These are phyloP conservation scores for Ceratocystis colombiana DNA, from an alignment of 2,329 filamentous ascomycete genomes.

Conservation along the genomic window DNA sequence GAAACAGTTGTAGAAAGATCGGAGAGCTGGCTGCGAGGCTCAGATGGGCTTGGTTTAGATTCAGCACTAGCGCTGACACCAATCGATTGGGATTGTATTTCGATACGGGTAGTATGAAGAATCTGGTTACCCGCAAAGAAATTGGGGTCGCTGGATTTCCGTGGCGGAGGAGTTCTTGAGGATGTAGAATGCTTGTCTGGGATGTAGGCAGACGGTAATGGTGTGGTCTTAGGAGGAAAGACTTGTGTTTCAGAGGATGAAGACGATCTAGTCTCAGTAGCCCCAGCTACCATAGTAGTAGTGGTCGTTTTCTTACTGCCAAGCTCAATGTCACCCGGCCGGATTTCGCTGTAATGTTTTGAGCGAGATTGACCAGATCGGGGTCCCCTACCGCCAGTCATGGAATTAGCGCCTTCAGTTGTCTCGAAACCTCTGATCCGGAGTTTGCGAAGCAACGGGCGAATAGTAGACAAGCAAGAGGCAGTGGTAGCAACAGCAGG, in stretches of 20 bases:
- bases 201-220: not conserved
- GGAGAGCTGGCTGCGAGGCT: not conserved
- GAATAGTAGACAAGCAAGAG: slow-evolving; percentile 45
- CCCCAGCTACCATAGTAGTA: slow-evolving; percentile 19
- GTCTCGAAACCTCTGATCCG: slow-evolving; percentile 39
- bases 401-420: slow-evolving; percentile 21
- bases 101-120: slow-evolving; percentile 20
- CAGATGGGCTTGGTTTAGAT: not conserved
- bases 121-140: slow-evolving; percentile 16
- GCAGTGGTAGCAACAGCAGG: slow-evolving; percentile 47
- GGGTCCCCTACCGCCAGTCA: slow-evolving; percentile 22
- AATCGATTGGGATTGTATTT: slow-evolving; percentile 19
- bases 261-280: slow-evolving; percentile 20
- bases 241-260: slow-evolving; percentile 22
- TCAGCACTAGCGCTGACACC: not conserved
- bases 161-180: not conserved
- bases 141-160: not conserved
- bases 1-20: not conserved
- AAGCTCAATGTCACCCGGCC: slow-evolving; percentile 21
- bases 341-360: slow-evolving; percentile 21
- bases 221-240: not conserved
- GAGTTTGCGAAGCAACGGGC: slow-evolving; percentile 43
- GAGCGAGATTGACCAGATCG: slow-evolving; percentile 31
- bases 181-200: not conserved
- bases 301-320: slow-evolving; percentile 21